phyloP scores from a whole-genome alignment of 2,329 filamentous ascomycete species.

The Aspergillus phoenicis region DNA sequence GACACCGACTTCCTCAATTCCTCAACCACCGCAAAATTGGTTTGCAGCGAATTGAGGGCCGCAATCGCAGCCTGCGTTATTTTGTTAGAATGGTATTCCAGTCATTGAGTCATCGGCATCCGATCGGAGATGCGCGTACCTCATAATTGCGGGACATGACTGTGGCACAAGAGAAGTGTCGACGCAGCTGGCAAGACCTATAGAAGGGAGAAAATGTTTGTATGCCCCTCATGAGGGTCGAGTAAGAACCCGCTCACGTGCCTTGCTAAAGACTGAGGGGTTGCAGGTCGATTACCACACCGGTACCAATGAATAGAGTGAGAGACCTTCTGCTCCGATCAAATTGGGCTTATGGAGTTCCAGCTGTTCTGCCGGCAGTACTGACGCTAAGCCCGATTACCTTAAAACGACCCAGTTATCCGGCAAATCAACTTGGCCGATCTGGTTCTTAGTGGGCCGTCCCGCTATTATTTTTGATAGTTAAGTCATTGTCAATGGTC shows the following conservation, averaged over 20 bases:
- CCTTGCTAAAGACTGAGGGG: conserved; percentile 9
- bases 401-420: background rate
- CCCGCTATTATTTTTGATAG: background rate
- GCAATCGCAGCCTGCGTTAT: conserved; percentile 65
- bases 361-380: background rate
- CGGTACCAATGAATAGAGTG: background rate
- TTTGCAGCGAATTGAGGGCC: conserved; percentile 74
- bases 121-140: conserved; percentile 28
- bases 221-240: conserved; percentile 33
- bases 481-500: background rate
- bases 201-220: conserved; percentile 23
- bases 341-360: background rate
- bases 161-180: conserved; percentile 34
- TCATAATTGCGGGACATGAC: conserved; percentile 45
- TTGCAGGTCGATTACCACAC: background rate
- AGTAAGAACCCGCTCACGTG: conserved; percentile 16
- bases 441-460: background rate
- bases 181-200: conserved; percentile 26
- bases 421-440: background rate
- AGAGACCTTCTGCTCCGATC: background rate
- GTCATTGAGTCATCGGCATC: background rate
- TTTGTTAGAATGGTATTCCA: conserved; percentile 17
- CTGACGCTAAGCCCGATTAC: background rate
- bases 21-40: conserved; percentile 77
- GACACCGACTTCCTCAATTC: conserved; percentile 67